Evolutionary conservation across 176 grass and related monocot genomes (phyloP).

Genomic region (Hordeum vulgare): DNA sequence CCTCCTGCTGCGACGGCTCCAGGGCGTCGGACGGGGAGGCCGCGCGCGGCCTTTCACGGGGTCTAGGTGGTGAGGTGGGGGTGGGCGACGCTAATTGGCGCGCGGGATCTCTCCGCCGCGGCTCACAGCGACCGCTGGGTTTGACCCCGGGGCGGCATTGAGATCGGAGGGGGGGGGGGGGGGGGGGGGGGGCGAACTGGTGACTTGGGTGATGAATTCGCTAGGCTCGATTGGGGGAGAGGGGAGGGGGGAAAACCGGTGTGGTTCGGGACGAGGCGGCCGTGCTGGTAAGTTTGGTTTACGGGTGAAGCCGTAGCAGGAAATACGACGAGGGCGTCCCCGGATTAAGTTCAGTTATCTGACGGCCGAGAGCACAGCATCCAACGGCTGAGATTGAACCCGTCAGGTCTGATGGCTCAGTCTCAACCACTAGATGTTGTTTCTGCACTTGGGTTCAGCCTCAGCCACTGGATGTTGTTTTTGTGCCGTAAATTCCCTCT

Average conservation of each 20-base stretch:
- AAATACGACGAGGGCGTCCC: background rate
- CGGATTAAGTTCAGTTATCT: no score
- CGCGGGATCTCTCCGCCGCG: slow-evolving; percentile 21
- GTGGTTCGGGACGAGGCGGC: background rate
- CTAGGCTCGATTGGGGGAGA: slow-evolving; percentile 3
- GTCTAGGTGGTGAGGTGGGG: background rate
- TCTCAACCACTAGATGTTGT: no score
- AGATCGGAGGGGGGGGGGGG: slow-evolving; percentile 13
- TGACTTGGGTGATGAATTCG: background rate
- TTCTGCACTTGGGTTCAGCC: no score
- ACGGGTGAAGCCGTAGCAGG: background rate
- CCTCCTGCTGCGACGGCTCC: slow-evolving; percentile 65
- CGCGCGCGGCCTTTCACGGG: slow-evolving; percentile 28
- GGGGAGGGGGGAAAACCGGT: background rate
- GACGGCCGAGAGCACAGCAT: no score
- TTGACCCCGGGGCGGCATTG: slow-evolving; percentile 29
- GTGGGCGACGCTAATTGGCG: background rate
- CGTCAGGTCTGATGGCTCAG: no score
- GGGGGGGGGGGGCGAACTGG: background rate
- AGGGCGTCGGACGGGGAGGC: slow-evolving; percentile 36
- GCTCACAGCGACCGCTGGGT: slow-evolving; percentile 28
- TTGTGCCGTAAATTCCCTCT: no score
- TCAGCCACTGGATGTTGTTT: no score
- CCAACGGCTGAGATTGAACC: no score
- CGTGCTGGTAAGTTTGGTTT: background rate